Percentiles rank a stretch among this genome's conserved stretches.
phyloP scores from a whole-genome alignment of 768 basidiomycete genomes.

The Chalciporus chontae region DNA sequence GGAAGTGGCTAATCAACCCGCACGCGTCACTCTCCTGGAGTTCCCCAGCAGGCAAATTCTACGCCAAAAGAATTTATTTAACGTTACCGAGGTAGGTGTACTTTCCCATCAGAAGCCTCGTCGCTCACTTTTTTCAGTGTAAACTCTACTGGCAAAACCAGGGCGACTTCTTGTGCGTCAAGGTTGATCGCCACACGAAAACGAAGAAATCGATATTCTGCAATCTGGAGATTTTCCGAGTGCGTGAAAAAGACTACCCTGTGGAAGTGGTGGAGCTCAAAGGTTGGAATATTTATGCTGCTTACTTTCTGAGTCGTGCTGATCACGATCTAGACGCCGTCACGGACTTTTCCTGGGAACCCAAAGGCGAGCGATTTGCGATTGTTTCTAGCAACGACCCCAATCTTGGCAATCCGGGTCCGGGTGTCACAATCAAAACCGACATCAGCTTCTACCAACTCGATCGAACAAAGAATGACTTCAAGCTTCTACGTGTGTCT shows the following conservation, averaged over 20 bases:
- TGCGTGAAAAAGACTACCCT: constrained; percentile 95
- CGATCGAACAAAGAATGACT: constrained; percentile 90
- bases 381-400: constrained; percentile 94
- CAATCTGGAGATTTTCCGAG: constrained; percentile 96
- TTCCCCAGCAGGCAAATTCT: constrained; percentile 83
- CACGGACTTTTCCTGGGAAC: constrained; percentile 97
- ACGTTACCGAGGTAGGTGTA: constrained; percentile 84
- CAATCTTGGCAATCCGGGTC: constrained; percentile 84
- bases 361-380: constrained; percentile 94
- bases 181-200: constrained; percentile 98
- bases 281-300: constrained; percentile 44
- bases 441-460: constrained; percentile 96
- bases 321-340: constrained; percentile 66
- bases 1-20: constrained; percentile 94
- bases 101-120: constrained; percentile 2
- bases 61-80: constrained; percentile 95
- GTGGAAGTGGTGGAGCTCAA: constrained; percentile 98
- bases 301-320: not conserved
- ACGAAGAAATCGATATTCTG: constrained; percentile 98
- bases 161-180: constrained; percentile 97
- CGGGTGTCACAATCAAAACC: constrained; percentile 93
- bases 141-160: constrained; percentile 98
- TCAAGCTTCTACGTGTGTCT: constrained; percentile 76
- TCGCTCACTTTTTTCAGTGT: constrained; percentile 52
- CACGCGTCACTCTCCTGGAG: constrained; percentile 87